Evolutionary conservation across 2,329 filamentous ascomycete genomes (phyloP), one percentile per base, ranked within the genome.

Genomic region (Colletotrichum brevisporum): DNA sequence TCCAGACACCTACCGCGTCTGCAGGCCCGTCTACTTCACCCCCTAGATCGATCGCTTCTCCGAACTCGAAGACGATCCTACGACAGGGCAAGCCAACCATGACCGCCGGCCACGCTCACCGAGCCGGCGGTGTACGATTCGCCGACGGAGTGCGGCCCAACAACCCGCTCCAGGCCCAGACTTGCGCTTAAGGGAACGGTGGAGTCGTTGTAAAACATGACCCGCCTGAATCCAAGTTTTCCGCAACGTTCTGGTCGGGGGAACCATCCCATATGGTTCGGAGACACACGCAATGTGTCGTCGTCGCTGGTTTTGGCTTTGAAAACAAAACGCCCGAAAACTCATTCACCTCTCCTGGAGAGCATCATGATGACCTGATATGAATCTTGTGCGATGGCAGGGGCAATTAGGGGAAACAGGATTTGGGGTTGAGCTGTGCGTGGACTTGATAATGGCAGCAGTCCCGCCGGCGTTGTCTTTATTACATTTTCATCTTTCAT

Each of bases 21-120:
- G 86, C 86, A 86, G 88, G 86, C 88, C 88, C 88, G 88, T 90
- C 86, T 83, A 78, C 80, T 79, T 81, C 83, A 77, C 76, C 81
- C 47, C 27, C 76, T 79, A 77, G 62, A 75, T 72, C 72, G 75
- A 74, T 73, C 71, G 74, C 78, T 75, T 80, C 80, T 74, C 76
- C 78, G 66, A 77, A 82, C 78, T 77, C 76, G 68, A 62, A 82
- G 76, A 80, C 83, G 77, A 82, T 82, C 73, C 78, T 82, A 71
- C 82, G 80, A 77, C 83, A 82, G 74, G 79, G 78, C 78, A 82
- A 75, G 76, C 75, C 80, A 74, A 77, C 79, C 73, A 73, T 79
- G 71, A 78, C 76, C 50, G 78, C 76, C 41, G 77, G 77, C 70
- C 80, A 81, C 73, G 75, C 78, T 72, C 80, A 80, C 73, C 68